Conservation (phyloP, 176 grass and related monocot species). For the Zea luxurians region DNA sequence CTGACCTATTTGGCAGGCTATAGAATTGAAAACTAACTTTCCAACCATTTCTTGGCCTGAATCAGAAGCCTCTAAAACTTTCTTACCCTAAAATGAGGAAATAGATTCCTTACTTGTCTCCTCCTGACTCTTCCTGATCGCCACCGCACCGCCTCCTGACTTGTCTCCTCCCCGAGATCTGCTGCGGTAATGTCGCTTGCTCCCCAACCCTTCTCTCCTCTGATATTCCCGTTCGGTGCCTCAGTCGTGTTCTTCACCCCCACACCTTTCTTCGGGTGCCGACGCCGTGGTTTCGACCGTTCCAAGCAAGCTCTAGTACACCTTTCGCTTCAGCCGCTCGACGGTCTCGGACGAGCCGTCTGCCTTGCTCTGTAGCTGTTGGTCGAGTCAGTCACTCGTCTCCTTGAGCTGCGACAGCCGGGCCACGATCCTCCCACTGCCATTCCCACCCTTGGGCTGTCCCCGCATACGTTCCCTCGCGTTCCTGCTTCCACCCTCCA, state of each 20-base stretch:
- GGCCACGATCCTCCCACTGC: slow-evolving; percentile 61
- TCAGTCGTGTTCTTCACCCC: slow-evolving; percentile 27
- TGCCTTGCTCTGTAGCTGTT: slow-evolving; percentile 41
- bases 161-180: too few relatives aligned
- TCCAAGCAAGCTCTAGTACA: slow-evolving; percentile 79
- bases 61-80: too few relatives aligned
- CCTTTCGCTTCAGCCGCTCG: slow-evolving; percentile 83
- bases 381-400: slow-evolving; percentile 81
- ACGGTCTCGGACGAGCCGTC: slow-evolving; percentile 54
- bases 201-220: too few relatives aligned
- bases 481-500: slow-evolving; percentile 44
- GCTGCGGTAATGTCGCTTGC: too few relatives aligned
- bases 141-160: too few relatives aligned
- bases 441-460: slow-evolving; percentile 46
- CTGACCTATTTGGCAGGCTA: too few relatives aligned
- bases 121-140: too few relatives aligned
- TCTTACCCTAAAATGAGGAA: too few relatives aligned
- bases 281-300: slow-evolving; percentile 82
- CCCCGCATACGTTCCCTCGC: slow-evolving; percentile 45
- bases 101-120: too few relatives aligned
- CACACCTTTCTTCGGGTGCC: slow-evolving; percentile 7
- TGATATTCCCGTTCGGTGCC: too few relatives aligned
- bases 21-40: too few relatives aligned
- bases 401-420: slow-evolving; percentile 87
- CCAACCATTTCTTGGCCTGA: too few relatives aligned